These are phyloP conservation scores for Cordyceps fumosorosea DNA, from an alignment of 2,329 filamentous ascomycete genomes.

Conservation along the genomic window DNA sequence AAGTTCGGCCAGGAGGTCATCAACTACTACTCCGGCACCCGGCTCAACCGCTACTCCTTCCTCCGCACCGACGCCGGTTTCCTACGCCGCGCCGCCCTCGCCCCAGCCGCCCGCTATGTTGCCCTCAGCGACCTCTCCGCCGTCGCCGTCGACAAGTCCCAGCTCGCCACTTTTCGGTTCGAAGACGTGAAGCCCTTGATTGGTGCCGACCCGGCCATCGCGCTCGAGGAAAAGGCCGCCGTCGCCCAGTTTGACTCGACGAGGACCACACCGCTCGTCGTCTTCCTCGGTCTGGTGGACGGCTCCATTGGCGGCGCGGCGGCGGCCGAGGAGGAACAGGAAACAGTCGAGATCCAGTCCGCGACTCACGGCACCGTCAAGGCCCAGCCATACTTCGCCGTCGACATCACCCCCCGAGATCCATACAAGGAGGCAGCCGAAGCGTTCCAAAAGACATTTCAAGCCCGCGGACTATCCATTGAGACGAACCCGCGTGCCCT, in stretches of 20 bases:
- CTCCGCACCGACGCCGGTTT: conserved; percentile 66
- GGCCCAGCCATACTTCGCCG: conserved; percentile 79
- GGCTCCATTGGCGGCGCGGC: conserved; percentile 40
- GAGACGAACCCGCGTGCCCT: conserved; percentile 59
- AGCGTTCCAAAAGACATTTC: conserved; percentile 31
- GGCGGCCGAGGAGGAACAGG: conserved; percentile 13
- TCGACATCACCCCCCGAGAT: conserved; percentile 76
- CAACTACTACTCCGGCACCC: conserved; percentile 79
- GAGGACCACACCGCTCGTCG: conserved; percentile 58
- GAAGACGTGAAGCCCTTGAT: conserved; percentile 65
- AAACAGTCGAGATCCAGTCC: conserved; percentile 24
- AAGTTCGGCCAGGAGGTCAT: conserved; percentile 74
- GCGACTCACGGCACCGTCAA: conserved; percentile 59
- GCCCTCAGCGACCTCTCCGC: conserved; percentile 74
- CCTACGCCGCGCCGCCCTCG: conserved; percentile 58
- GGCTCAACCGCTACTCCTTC: conserved; percentile 74
- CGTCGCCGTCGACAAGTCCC: conserved; percentile 48
- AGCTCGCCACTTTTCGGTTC: conserved; percentile 62
- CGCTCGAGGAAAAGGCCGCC: conserved; percentile 62
- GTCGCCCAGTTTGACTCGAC: conserved; percentile 69
- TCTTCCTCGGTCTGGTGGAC: conserved; percentile 84
- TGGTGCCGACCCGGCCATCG: conserved; percentile 62
- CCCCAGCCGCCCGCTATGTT: conserved; percentile 64
- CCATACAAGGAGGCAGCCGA: conserved; percentile 56
- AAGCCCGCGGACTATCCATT: conserved; percentile 57